Base-by-base conservation (phyloP, 2,329 filamentous ascomycete genomes). In the Lecanicillium sp. region DNA sequence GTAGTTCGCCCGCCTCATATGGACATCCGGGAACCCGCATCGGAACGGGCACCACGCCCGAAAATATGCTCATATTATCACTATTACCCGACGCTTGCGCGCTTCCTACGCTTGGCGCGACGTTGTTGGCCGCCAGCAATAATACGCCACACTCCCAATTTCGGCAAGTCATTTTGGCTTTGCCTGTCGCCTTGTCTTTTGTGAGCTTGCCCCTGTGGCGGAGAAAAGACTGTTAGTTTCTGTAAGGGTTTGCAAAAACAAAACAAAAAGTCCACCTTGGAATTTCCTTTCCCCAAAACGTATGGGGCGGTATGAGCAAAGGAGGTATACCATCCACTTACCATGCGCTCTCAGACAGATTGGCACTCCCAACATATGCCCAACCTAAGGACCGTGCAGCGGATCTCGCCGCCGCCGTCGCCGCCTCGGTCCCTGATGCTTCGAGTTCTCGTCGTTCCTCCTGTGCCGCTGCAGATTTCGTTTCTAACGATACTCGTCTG, bases 141-240 rank as follows among this genome's bases (percentile, higher is more conserved):
- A 96, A 51, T 2, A 98, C 85, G 27, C 92, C 92, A 54, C 88
- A 95, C 62, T 96, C 92, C 89, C 90, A 96, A 58, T 96, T 98
- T 39, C 85, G 79, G 58, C 84, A 88, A 45, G 75, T 88, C 45
- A 96, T 69, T 58, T 87, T 94, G 11, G 78, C 75, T 44, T 74
- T 61, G 44, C 80, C 80, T 3, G 76, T 82, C 7, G 57, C 62
- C 48, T 73, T 78, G 51, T 94, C 82, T 51, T 80, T 79, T 38
- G 80, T 75, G 20, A 95, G 62, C 33, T 79, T 79, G 16, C 90
- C 92, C 90, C 83, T 86, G 47, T 48, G 39, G 33, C 29, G 25
- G 33, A 25, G 22, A 11, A 6, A 11, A 25, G 22, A 6, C 6
- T 11, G 22, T 33, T 18, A 16, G 9, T 35, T 33, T 18, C 18